These are phyloP conservation scores for Melampsora americana DNA, from an alignment of 1,284 basidiomycete species.

Conservation along the genomic window DNA sequence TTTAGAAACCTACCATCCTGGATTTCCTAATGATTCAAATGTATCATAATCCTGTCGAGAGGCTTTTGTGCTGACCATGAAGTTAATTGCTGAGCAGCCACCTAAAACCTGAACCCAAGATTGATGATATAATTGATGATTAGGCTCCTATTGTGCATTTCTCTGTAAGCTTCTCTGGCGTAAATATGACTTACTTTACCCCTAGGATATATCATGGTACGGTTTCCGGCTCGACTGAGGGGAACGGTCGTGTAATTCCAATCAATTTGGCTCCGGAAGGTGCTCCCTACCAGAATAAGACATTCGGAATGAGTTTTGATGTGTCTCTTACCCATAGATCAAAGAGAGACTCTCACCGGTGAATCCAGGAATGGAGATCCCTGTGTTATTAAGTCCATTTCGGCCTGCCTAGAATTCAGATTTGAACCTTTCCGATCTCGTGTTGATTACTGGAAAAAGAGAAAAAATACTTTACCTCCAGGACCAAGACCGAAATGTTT, in stretches of 20 bases:
- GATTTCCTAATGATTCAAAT: constrained; percentile 36
- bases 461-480: constrained; percentile 17
- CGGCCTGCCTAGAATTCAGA: constrained; percentile 14
- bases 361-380: constrained; percentile 15
- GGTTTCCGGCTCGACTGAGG: constrained; percentile 8
- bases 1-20: constrained; percentile 20
- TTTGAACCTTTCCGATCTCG: background rate
- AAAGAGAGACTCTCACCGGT: background rate
- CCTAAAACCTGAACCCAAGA: constrained; percentile 15
- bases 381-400: constrained; percentile 21
- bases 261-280: constrained; percentile 11
- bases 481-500: constrained; percentile 18
- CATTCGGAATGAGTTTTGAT: background rate
- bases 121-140: background rate
- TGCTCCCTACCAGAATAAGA: background rate
- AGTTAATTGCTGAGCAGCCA: constrained; percentile 41
- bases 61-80: constrained; percentile 30
- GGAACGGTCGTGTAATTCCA: constrained; percentile 41
- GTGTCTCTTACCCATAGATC: background rate
- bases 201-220: constrained; percentile 25
- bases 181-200: constrained; percentile 26
- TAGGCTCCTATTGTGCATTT: constrained; percentile 1
- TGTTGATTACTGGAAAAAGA: background rate
- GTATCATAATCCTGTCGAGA: constrained; percentile 29
- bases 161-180: constrained; percentile 11